Conservation (phyloP, 208 protist genomes). For the Leishmania martiniquensis region DNA sequence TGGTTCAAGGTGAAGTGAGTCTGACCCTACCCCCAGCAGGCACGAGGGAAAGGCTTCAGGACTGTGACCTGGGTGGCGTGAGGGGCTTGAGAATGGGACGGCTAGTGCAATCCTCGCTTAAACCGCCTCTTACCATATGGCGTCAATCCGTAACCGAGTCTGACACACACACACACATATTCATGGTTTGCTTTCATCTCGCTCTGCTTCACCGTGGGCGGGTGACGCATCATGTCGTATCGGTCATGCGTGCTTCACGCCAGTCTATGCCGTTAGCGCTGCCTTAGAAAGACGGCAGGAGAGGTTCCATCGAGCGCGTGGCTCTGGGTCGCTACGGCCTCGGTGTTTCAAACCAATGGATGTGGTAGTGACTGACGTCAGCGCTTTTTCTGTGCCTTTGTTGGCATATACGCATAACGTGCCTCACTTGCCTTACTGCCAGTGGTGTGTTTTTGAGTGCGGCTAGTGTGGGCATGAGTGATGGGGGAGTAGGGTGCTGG, state of each 20-base stretch:
- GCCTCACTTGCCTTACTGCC: background rate
- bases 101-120: background rate
- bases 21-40: background rate
- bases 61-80: background rate
- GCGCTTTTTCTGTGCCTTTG: background rate
- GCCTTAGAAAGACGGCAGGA: background rate
- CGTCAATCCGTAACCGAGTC: background rate
- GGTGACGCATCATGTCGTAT: background rate
- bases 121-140: background rate
- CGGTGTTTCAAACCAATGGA: background rate
- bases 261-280: background rate
- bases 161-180: background rate
- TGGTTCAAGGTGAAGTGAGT: slow-evolving; percentile 60
- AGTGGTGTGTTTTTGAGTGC: background rate
- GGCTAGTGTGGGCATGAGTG: background rate
- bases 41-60: background rate
- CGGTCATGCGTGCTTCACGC: background rate
- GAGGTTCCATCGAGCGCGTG: background rate
- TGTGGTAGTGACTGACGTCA: background rate
- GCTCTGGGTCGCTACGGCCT: background rate
- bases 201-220: background rate
- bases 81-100: background rate
- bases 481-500: too few relatives aligned
- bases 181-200: background rate
- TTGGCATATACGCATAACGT: background rate